A percentile compares a stretch with the other conserved stretches of the same genome.
These are phyloP conservation scores for Alternaria tenuissima DNA, from an alignment of 2,329 filamentous ascomycete species.

Conservation along the genomic window DNA sequence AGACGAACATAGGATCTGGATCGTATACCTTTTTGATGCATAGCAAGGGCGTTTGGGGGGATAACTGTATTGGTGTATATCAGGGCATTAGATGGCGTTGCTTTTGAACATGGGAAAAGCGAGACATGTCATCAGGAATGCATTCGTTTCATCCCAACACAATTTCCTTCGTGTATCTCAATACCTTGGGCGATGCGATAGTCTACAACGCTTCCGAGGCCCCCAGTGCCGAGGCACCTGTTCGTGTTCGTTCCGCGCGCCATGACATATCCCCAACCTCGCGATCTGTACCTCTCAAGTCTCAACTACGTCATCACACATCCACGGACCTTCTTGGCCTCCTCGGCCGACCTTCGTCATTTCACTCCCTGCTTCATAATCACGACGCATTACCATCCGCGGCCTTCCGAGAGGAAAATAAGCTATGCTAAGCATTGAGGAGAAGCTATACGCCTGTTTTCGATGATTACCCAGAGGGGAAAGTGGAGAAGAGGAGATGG, in stretches of 20 bases:
- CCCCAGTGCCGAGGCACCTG: neutral
- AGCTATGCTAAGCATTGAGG: conserved; percentile 8
- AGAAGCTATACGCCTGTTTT: conserved; percentile 11
- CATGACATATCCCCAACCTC: neutral
- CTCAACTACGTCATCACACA: conserved; percentile 1
- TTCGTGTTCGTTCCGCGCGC: neutral
- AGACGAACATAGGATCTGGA: neutral
- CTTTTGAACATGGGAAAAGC: neutral
- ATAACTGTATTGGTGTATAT: neutral
- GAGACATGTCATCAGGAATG: neutral
- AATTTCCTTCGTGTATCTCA: neutral
- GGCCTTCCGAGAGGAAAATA: neutral
- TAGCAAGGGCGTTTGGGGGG: conserved; percentile 19
- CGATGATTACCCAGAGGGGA: neutral
- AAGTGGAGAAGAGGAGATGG: neutral
- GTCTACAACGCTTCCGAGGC: neutral
- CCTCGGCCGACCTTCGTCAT: neutral
- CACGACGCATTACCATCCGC: neutral
- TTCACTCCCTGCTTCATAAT: neutral
- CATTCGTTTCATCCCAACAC: neutral
- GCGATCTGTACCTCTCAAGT: neutral
- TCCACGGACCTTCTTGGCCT: neutral
- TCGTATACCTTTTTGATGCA: conserved; percentile 14
- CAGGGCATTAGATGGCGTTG: conserved; percentile 3
- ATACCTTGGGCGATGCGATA: neutral